Conservation (phyloP, 2,329 filamentous ascomycete genomes). For the Pestalotiopsis sp. region DNA sequence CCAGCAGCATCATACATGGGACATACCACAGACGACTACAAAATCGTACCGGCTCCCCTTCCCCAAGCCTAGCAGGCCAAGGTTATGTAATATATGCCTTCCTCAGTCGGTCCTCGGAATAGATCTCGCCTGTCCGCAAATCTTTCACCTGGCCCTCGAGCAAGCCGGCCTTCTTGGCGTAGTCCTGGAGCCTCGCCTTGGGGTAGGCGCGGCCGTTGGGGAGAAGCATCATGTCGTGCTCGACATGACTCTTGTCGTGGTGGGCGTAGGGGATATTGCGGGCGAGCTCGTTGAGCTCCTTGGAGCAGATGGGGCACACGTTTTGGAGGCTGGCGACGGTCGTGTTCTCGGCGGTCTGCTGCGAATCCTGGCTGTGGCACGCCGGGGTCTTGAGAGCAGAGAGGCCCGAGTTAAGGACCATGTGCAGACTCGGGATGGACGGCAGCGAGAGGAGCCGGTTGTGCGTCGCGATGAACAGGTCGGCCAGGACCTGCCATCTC, state of each 20-base stretch:
- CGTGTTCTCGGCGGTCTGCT: constrained; percentile 26
- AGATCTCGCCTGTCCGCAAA: constrained; percentile 72
- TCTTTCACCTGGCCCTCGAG: constrained; percentile 70
- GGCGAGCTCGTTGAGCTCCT: constrained; percentile 90
- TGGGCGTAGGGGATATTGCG: constrained; percentile 89
- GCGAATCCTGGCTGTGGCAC: constrained; percentile 64
- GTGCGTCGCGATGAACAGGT: constrained; percentile 82
- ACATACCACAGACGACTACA: too few species aligned
- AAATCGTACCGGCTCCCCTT: background rate
- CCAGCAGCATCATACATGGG: background rate
- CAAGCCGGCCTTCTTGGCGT: constrained; percentile 79
- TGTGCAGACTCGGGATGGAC: constrained; percentile 79
- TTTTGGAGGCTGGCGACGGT: constrained; percentile 54
- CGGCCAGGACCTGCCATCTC: constrained; percentile 76
- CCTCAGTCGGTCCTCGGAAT: constrained; percentile 61
- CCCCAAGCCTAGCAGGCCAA: background rate
- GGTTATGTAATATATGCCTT: constrained; percentile 89
- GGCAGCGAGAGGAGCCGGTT: constrained; percentile 84
- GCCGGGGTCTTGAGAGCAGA: constrained; percentile 94
- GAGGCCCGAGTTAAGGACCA: constrained; percentile 85
- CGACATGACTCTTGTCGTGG: constrained; percentile 91
- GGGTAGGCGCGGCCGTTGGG: constrained; percentile 89
- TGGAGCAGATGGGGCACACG: constrained; percentile 94
- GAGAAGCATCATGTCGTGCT: constrained; percentile 80
- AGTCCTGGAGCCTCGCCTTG: constrained; percentile 67